A percentile compares a stretch with the other conserved stretches of the same genome.
Evolutionary conservation across 257 asterid genomes (phyloP).

Genomic region (Nicotiana knightiana): DNA sequence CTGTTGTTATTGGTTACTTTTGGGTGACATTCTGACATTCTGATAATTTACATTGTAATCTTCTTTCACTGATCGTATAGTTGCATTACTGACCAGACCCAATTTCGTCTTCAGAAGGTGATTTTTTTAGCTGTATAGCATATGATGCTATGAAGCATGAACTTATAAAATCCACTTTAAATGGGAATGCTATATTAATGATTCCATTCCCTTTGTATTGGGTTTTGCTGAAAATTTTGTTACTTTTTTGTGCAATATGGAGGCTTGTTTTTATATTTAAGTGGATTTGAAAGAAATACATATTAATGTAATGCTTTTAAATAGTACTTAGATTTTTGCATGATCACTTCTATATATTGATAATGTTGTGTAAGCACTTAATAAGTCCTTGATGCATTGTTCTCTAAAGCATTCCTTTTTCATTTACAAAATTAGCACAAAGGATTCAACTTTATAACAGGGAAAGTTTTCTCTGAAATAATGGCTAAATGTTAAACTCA

Average conservation of each 20-base stretch:
- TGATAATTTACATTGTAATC: background rate
- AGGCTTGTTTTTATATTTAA: background rate
- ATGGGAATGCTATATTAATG: background rate
- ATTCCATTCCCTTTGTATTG: background rate
- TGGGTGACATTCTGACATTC: background rate
- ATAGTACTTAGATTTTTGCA: background rate
- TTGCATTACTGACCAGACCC: background rate
- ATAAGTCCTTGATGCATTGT: background rate
- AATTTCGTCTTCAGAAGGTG: background rate
- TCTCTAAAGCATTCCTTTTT: background rate
- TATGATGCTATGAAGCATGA: background rate
- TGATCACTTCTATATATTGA: background rate
- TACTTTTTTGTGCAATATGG: background rate
- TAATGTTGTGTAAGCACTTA: background rate
- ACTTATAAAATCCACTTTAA: background rate
- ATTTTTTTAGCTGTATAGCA: background rate
- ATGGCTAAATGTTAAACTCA: background rate
- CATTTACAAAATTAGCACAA: background rate
- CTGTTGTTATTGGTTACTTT: background rate
- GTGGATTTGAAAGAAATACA: background rate
- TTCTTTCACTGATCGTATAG: background rate
- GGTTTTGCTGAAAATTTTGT: background rate
- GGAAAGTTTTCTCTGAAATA: background rate
- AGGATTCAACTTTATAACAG: background rate
- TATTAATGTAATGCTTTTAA: slow-evolving; percentile 1